Percentiles rank a stretch among this genome's conserved stretches.
Conservation (phyloP, 192 early-diverging fungal species). For the Coemansia nantahalensis region DNA sequence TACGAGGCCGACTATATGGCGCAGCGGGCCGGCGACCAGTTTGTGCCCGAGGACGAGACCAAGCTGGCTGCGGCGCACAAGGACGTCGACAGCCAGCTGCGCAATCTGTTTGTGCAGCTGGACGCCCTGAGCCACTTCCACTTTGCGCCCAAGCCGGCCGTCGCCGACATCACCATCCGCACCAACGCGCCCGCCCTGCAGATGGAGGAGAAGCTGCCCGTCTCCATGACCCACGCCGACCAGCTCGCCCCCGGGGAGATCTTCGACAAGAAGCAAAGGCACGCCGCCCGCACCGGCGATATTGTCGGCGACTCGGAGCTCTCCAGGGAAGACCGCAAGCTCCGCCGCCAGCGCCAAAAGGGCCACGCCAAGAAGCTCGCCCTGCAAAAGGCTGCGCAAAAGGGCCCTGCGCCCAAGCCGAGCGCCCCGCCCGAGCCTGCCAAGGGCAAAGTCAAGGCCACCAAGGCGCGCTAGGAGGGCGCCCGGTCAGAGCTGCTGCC, state of each 20-base stretch:
- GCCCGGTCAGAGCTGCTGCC: too few relatives aligned
- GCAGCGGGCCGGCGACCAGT: slow-evolving; percentile 50
- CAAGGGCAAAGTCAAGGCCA: too few relatives aligned
- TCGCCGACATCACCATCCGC: slow-evolving; percentile 76
- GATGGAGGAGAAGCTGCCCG: slow-evolving; percentile 95
- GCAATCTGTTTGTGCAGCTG: slow-evolving; percentile 75
- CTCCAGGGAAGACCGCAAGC: slow-evolving; percentile 72
- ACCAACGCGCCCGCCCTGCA: slow-evolving; percentile 78
- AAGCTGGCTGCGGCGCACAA: slow-evolving; percentile 83
- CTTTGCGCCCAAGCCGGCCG: slow-evolving; percentile 78
- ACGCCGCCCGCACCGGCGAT: slow-evolving; percentile 51
- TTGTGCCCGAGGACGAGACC: slow-evolving; percentile 57
- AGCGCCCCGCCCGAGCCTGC: too few relatives aligned
- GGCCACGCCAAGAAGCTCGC: slow-evolving; percentile 60
- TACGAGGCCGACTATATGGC: slow-evolving; percentile 90
- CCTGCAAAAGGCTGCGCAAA: too few relatives aligned
- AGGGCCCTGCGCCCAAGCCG: too few relatives aligned
- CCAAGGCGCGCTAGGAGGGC: too few relatives aligned
- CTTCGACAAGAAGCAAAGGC: slow-evolving; percentile 68
- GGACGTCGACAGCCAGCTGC: slow-evolving; percentile 76
- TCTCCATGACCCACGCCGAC: slow-evolving; percentile 75
- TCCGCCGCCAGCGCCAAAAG: slow-evolving; percentile 66
- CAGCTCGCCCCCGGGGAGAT: slow-evolving; percentile 89
- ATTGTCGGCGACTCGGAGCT: slow-evolving; percentile 79
- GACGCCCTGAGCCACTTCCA: slow-evolving; percentile 95